Base-by-base conservation (phyloP, 306 rosid species). In the Senna siamea region DNA sequence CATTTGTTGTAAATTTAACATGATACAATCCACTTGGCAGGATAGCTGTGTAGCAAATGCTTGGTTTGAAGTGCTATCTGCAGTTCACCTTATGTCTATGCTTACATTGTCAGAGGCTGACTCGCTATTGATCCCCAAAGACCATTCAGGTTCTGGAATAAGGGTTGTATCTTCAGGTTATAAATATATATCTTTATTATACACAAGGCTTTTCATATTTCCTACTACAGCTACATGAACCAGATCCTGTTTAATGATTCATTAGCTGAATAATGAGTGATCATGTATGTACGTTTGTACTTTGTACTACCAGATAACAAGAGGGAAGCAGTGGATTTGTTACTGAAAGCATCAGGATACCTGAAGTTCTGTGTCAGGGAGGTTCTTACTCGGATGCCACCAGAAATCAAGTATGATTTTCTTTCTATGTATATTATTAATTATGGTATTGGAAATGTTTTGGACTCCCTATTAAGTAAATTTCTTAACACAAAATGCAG, bases 91-190 rank as follows among this genome's bases (percentile, higher is more conserved):
- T 61, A 81, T 91, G 95, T 93, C 97, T 50, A 87, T 89, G 93
- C 84, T 91, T 55, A 80, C 98, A 50, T 72, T 94, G 26, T 80
- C 92, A 4, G 95, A 94, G 82, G 93, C 95, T 43, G 93, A 88
- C 57, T 89, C 91, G 5, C 37, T 89, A 76, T 85, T 91, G 97
- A 89, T 91, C 66, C 95, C 98, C 11, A 84, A 82, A 62, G 95
- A 89, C 72, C 52, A 61, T 60, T 80, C 89, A 59, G 93, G 94
- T 66, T 94, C 97, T 9, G 94, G 95, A 78, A 74, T 73, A 69
- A 88, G 98, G 52, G 80, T 82, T 65, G 90, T 94, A 37, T 83
- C 96, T 83, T 87, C 97, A 89, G 98, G 97, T 94, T 72, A 38
- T 66, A 4, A 2, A 37, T 37, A 37, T 2, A 7, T 4, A 70